Evolutionary conservation across 1,139 yeast genomes (phyloP), one percentile per base, ranked within the genome.

Genomic region (Yarrowia galli): DNA sequence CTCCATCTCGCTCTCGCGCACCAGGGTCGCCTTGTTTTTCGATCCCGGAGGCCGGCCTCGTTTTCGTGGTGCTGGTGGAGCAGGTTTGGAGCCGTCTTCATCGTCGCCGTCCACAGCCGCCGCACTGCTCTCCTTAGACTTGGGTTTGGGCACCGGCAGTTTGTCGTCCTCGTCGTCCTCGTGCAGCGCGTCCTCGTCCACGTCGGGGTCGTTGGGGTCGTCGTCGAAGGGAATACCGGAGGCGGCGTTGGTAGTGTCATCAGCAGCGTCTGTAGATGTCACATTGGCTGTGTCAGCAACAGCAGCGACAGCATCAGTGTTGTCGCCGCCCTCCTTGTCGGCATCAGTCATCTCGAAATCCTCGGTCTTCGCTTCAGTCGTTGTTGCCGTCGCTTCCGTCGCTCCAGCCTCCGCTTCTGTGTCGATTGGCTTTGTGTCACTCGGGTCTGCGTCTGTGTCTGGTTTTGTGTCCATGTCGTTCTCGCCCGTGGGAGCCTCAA

Each of bases 21-120:
- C 71, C 12, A 71, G 67, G 2, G 75, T 73, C 20, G 72, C 68
- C 68, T 74, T 75, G 68, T 74, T 75, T 54, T 72, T 74, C 63
- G 73, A 70, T 46, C 77, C 77, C 25, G 79, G 77, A 10, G 81
- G 80, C 67, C 80, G 72, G 15, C 82, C 81, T 51, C 81, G 75
- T 36, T 72, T 69, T 16, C 74, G 69, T 18, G 69, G 67, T 25
- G 69, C 61, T 15, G 63, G 58, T 3, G 54, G 32, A 15, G 65
- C 42, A 7, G 51, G 48, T 54, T 49, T 69, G 58, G 28, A 25
- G 42, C 42, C 60, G 13, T 40, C 46, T 6, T 51, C 58, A 2
- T 2, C 25, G n/a, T 35, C n/a, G 42, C 43, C 60, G 15, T 42
- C 48, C 3, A 36, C 60, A 1, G 7, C 28, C 13, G 42, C 58